phyloP scores from a whole-genome alignment of 2,329 filamentous ascomycete genomes.

The Nemania abortiva region DNA sequence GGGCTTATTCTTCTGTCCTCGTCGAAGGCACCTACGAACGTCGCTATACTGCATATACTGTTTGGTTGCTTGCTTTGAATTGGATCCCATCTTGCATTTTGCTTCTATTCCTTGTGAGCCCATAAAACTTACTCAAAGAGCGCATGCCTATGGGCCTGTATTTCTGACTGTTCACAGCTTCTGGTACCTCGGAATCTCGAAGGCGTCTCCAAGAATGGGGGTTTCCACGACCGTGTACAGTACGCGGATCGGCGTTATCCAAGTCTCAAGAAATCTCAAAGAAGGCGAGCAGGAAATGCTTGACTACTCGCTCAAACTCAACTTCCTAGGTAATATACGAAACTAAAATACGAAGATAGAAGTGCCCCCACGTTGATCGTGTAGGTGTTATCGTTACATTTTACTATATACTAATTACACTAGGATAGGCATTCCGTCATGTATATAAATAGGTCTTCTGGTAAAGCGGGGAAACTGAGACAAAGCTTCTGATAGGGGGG shows the following conservation, averaged over 20 bases:
- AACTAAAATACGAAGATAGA: no score
- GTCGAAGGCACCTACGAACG: conserved; percentile 25
- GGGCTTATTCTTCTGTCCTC: conserved; percentile 32
- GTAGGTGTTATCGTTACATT: no score
- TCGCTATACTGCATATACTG: background rate
- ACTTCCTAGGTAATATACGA: no score
- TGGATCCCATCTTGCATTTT: conserved; percentile 35
- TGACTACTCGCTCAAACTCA: no score
- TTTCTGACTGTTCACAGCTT: conserved; percentile 20
- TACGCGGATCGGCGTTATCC: conserved; percentile 33
- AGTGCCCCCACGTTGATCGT: no score
- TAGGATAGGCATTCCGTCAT: no score
- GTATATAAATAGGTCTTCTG: no score
- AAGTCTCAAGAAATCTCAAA: conserved; percentile 26
- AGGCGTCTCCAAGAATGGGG: conserved; percentile 24
- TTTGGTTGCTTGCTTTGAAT: conserved; percentile 6
- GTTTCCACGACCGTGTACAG: conserved; percentile 30
- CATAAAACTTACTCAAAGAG: background rate
- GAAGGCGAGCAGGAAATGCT: conserved; percentile 7
- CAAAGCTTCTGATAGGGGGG: no score
- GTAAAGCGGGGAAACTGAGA: no score
- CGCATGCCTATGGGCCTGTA: background rate
- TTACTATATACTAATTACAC: no score
- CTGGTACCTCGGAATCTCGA: conserved; percentile 29
- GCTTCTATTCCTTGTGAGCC: conserved; percentile 30